Conservation (phyloP, 2,329 filamentous ascomycete species). For the Penicillium sp. region DNA sequence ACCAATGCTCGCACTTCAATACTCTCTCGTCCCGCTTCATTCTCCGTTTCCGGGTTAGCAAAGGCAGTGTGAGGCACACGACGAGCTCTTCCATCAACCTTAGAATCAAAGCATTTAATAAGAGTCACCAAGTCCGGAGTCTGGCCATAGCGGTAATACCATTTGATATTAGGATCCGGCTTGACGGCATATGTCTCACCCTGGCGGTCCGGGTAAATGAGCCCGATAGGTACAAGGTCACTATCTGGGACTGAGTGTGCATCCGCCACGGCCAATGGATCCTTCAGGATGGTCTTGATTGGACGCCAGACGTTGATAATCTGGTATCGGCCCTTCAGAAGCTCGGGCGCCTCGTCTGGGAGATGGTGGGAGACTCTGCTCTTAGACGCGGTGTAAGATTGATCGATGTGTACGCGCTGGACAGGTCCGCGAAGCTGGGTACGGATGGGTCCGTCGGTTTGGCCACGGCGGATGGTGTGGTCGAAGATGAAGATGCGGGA, state of each 20-base stretch:
- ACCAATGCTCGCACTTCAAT: slow-evolving; percentile 59
- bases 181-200: slow-evolving; percentile 53
- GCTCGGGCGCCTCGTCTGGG: slow-evolving; percentile 43
- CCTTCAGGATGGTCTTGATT: slow-evolving; percentile 51
- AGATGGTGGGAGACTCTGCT: slow-evolving; percentile 48
- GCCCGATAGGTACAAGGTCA: slow-evolving; percentile 51
- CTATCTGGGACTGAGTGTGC: slow-evolving; percentile 51
- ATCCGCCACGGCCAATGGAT: slow-evolving; percentile 57
- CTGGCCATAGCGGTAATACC: slow-evolving; percentile 56
- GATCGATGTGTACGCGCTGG: slow-evolving; percentile 54
- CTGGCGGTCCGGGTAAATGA: slow-evolving; percentile 54
- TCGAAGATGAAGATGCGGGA: slow-evolving; percentile 51
- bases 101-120: slow-evolving; percentile 63
- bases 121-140: slow-evolving; percentile 56
- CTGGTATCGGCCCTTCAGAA: slow-evolving; percentile 48
- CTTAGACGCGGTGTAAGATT: slow-evolving; percentile 47
- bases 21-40: slow-evolving; percentile 48
- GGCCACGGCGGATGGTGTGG: slow-evolving; percentile 49
- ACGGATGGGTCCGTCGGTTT: slow-evolving; percentile 34
- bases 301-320: slow-evolving; percentile 57
- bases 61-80: slow-evolving; percentile 60
- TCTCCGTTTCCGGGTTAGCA: slow-evolving; percentile 48
- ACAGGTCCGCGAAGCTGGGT: slow-evolving; percentile 46
- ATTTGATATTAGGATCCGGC: slow-evolving; percentile 47
- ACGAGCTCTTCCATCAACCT: slow-evolving; percentile 55